These are phyloP conservation scores for Debaryomyces fabryi DNA, from an alignment of 1,139 yeast genomes.

Conservation along the genomic window DNA sequence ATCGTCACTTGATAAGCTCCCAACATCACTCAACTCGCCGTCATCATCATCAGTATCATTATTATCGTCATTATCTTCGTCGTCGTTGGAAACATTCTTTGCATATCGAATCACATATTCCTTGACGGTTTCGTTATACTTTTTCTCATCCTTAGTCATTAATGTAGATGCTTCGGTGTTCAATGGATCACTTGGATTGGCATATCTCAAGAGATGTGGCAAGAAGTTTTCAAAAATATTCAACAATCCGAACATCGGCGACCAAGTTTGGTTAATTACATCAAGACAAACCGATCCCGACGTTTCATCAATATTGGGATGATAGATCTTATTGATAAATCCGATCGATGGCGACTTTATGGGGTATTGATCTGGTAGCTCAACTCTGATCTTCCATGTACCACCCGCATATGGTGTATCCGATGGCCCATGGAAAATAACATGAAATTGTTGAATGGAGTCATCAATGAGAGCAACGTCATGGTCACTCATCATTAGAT, in stretches of 20 bases:
- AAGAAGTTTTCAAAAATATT: constrained; percentile 92
- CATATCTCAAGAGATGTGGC: constrained; percentile 89
- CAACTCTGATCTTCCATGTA: constrained; percentile 88
- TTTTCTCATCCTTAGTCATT: constrained; percentile 68
- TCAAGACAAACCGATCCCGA: constrained; percentile 96
- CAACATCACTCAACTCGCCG: constrained; percentile 51
- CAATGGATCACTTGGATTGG: constrained; percentile 92
- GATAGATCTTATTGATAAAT: constrained; percentile 86
- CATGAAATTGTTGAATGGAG: constrained; percentile 88
- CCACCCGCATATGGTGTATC: constrained; percentile 93
- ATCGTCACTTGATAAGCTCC: constrained; percentile 52
- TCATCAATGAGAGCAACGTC: constrained; percentile 86
- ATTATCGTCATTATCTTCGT: constrained; percentile 43
- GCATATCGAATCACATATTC: constrained; percentile 80
- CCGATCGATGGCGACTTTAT: constrained; percentile 96
- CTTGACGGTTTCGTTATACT: constrained; percentile 71
- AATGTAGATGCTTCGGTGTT: constrained; percentile 90
- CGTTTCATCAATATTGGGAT: constrained; percentile 88
- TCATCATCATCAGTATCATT: constrained; percentile 44
- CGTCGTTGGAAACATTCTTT: constrained; percentile 37
- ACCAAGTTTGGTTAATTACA: constrained; percentile 97
- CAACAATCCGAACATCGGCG: constrained; percentile 92
- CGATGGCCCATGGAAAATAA: constrained; percentile 82
- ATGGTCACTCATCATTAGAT: constrained; percentile 93
- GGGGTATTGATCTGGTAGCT: constrained; percentile 94